These are phyloP conservation scores for Penicillium cinerascens DNA, from an alignment of 495 filamentous ascomycete genomes.

Conservation along the genomic window DNA sequence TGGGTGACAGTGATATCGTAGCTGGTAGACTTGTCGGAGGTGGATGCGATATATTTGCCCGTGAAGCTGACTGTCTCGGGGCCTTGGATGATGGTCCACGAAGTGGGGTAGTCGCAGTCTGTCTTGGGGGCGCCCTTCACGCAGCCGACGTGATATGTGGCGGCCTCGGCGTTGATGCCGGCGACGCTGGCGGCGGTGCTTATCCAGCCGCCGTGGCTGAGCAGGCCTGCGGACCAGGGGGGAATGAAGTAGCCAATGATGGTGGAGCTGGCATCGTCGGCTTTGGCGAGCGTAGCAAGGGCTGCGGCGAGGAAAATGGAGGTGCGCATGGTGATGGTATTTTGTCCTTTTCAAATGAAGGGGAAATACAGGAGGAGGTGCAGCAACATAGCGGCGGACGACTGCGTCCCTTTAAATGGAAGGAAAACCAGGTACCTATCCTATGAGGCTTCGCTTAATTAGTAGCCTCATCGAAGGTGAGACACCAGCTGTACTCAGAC, in stretches of 20 bases:
- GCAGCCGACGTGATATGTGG: conserved; percentile 23
- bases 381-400: neutral
- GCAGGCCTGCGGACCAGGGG: neutral
- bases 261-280: neutral
- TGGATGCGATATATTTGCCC: conserved; percentile 11
- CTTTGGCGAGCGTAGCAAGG: conserved; percentile 8
- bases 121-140: conserved; percentile 15
- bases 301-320: conserved; percentile 11
- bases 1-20: conserved; percentile 18
- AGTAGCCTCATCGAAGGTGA: too few relatives aligned
- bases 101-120: conserved; percentile 11
- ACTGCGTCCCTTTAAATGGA: neutral
- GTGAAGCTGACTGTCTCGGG: conserved; percentile 16
- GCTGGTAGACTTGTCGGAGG: neutral
- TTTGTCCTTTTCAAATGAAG: too few relatives aligned
- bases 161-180: conserved; percentile 8
- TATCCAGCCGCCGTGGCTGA: conserved; percentile 2
- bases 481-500: too few relatives aligned
- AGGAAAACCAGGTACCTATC: too few relatives aligned
- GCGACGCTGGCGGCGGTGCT: conserved; percentile 21
- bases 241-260: conserved; percentile 12
- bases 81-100: conserved; percentile 19
- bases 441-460: too few relatives aligned
- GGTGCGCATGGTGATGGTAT: conserved; percentile 7
- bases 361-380: neutral